These are phyloP conservation scores for Solanum medicagineum DNA, from an alignment of 257 asterid species.

Conservation along the genomic window DNA sequence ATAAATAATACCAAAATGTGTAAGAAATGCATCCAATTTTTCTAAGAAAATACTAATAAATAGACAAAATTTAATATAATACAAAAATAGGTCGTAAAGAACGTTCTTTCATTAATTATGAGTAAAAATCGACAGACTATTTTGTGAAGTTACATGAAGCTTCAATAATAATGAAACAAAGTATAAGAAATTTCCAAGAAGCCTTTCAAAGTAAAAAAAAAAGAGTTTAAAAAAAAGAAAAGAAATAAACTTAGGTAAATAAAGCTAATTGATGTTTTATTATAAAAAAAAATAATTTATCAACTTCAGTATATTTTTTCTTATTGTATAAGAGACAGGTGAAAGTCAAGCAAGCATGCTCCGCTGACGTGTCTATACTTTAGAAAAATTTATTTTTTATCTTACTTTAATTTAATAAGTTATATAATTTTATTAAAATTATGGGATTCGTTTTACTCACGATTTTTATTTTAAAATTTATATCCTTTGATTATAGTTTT, in stretches of 20 bases:
- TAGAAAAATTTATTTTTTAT: too few species aligned
- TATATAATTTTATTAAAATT: too few species aligned
- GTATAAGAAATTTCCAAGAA: not conserved
- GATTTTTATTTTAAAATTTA: too few species aligned
- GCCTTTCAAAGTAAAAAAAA: not conserved
- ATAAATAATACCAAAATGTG: too few species aligned
- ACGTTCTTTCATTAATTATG: not conserved
- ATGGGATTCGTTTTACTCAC: too few species aligned
- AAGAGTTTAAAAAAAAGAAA: not conserved
- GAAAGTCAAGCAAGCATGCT: too few species aligned
- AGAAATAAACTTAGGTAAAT: not conserved
- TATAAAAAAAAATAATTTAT: not conserved
- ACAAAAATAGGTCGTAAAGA: not conserved
- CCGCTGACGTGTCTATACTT: too few species aligned
- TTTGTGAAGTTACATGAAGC: not conserved
- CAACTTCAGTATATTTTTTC: not conserved
- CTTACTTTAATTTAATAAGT: too few species aligned
- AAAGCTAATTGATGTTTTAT: not conserved
- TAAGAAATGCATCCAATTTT: not conserved
- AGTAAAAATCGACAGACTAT: not conserved
- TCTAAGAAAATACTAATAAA: too few species aligned
- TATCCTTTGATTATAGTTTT: too few species aligned
- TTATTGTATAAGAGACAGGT: too few species aligned
- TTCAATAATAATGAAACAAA: not conserved
- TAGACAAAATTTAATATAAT: too few species aligned